Base-by-base conservation (phyloP, 2,329 filamentous ascomycete genomes). In the Leptodontidium sp. region DNA sequence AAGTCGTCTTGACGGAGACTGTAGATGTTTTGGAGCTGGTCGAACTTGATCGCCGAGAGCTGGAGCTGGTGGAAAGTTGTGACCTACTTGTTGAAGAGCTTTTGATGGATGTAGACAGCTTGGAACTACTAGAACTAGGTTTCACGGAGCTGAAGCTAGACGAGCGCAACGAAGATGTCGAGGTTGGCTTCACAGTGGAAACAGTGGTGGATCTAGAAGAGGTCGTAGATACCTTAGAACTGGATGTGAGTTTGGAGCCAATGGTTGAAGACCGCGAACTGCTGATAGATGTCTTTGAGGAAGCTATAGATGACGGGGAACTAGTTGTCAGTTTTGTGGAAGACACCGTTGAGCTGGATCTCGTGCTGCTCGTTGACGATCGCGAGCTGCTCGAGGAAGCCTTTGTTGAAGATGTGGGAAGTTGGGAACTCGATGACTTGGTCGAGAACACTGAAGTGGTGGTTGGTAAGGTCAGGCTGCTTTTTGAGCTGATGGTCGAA, bases 11-110 rank as follows among this genome's bases (percentile, higher is more conserved):
- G 29, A 57, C 53, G 12, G 29, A 38, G 8, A 21, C 15, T 15
- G 29, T 38, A 38, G 53, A 40, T 15, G n/a, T 12, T 5, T 38
- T 57, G 29, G 53, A 57, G 29, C 53, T 57, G 32, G 29, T 21
- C 32, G 53, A n/a, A 57, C 52, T 55, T 9, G 52, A 55, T 24
- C 52, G 52, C 17, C 24, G 26, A 55, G 52, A 55, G 24, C 11
- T 35, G 29, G 53, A 38, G 29, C 53, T 38, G 32, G 11, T 35
- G 15, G 29, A 17, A 40, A 38, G 15, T 57, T 17, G 15, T 35
- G 53, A 57, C 53, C 29, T 57, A 57, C 53, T 57, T 17, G 53
- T n/a, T 15, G 53, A 57, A 15, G 53, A 35, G 32, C 53, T 40
- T 40, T 17, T 57, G 53, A 38, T n/a, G 7, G 53, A 38, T n/a